A percentile compares a stretch with the other conserved stretches of the same genome.
phyloP scores from a whole-genome alignment of 208 protist genomes.

The Crithidia acanthocephali region DNA sequence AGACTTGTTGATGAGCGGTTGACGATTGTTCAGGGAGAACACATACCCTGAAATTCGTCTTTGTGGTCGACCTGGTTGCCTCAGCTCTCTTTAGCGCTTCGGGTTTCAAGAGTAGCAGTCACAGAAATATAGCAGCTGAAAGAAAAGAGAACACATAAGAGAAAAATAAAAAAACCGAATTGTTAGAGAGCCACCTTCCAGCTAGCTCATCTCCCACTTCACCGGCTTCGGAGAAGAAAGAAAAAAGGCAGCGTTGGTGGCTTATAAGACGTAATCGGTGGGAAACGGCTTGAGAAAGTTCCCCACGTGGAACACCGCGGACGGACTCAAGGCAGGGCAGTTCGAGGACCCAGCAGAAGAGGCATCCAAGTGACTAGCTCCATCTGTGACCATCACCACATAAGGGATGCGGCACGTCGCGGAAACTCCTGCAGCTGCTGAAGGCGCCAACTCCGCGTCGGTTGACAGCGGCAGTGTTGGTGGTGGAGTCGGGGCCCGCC shows the following conservation, averaged over 20 bases:
- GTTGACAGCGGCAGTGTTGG: neutral
- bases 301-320: constrained; percentile 12
- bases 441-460: neutral
- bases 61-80: no score
- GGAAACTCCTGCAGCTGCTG: neutral
- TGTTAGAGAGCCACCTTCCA: no score
- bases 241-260: neutral
- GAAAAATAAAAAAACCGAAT: constrained; percentile 9
- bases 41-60: no score
- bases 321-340: no score
- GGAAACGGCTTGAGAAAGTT: constrained; percentile 27
- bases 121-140: constrained; percentile 3
- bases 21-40: no score
- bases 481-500: neutral
- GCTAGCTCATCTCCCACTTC: no score
- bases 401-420: constrained; percentile 20
- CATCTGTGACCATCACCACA: constrained; percentile 9
- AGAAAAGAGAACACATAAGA: neutral
- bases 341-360: neutral
- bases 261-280: constrained; percentile 1
- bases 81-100: no score
- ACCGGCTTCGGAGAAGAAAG: no score
- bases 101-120: no score
- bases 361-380: no score
- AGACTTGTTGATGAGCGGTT: no score